Evolutionary conservation across 768 basidiomycete species (phyloP).

Genomic region (Suillus bovinus): DNA sequence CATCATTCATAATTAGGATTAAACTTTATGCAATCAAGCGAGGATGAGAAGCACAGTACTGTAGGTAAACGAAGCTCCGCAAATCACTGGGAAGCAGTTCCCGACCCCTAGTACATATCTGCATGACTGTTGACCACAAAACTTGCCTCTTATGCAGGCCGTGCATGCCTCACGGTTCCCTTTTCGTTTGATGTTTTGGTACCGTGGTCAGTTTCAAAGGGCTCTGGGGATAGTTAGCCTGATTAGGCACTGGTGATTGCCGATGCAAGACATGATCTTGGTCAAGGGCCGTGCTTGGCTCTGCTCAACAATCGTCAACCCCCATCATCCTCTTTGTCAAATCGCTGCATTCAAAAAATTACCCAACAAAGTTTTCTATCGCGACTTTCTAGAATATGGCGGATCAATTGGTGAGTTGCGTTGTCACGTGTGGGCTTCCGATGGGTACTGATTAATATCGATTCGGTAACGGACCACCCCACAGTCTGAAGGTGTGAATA

Average conservation of each 20-base stretch:
- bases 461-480: conserved; percentile 10
- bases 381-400: conserved; percentile 42
- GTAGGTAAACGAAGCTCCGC: conserved; percentile 2
- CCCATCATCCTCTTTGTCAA: conserved; percentile 10
- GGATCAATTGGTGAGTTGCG: conserved; percentile 53
- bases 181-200: neutral
- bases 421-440: conserved; percentile 11
- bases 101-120: neutral
- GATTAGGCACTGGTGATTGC: conserved; percentile 34
- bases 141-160: neutral
- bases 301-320: conserved; percentile 12
- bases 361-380: neutral
- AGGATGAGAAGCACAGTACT: neutral
- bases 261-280: conserved; percentile 23
- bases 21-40: neutral
- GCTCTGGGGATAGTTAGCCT: conserved; percentile 16
- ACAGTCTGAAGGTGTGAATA: conserved; percentile 58
- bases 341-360: neutral
- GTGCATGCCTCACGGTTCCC: neutral
- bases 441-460: conserved; percentile 21
- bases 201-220: no score
- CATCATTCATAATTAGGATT: conserved; percentile 16
- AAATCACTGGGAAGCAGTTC: neutral
- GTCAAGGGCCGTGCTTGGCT: conserved; percentile 8
- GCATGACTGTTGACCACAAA: neutral